Conservation (phyloP, 768 basidiomycete genomes). For the Trichaptum fuscoviolaceum region DNA sequence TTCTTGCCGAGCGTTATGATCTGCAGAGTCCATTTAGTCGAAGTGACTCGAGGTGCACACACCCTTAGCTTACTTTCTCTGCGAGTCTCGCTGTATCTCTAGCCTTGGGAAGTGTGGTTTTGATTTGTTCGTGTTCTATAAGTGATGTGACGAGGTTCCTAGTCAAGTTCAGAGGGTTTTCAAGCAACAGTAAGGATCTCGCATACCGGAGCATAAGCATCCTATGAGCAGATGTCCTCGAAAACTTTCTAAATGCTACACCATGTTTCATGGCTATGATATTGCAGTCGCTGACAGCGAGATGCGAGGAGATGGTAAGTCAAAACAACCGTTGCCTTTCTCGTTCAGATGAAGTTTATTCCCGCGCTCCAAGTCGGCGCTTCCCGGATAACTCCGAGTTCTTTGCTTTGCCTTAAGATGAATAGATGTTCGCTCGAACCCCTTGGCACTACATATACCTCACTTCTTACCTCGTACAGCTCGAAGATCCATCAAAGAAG, state of each 20-base stretch:
- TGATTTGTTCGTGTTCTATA: conserved; percentile 91
- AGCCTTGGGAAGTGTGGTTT: conserved; percentile 93
- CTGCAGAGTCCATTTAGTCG: conserved; percentile 30
- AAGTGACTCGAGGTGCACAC: background rate
- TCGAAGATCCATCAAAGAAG: background rate
- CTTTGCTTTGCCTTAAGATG: no score
- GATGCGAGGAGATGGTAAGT: no score
- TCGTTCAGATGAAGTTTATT: background rate
- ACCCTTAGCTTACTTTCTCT: conserved; percentile 62
- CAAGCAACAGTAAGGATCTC: background rate
- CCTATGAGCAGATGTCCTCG: conserved; percentile 86
- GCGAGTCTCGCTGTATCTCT: conserved; percentile 87
- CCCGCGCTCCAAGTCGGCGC: no score
- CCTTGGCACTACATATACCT: background rate
- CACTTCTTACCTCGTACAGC: background rate
- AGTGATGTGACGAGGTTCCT: conserved; percentile 94
- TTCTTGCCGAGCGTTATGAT: conserved; percentile 92
- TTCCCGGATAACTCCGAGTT: no score
- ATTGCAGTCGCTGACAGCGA: no score
- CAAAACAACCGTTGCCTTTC: background rate
- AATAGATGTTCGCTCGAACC: background rate
- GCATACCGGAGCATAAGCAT: conserved; percentile 87
- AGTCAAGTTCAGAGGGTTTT: conserved; percentile 2
- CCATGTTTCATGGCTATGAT: conserved; percentile 81
- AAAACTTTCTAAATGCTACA: conserved; percentile 86